Conservation (phyloP, 768 basidiomycete species). For the Suillus hirtellus region DNA sequence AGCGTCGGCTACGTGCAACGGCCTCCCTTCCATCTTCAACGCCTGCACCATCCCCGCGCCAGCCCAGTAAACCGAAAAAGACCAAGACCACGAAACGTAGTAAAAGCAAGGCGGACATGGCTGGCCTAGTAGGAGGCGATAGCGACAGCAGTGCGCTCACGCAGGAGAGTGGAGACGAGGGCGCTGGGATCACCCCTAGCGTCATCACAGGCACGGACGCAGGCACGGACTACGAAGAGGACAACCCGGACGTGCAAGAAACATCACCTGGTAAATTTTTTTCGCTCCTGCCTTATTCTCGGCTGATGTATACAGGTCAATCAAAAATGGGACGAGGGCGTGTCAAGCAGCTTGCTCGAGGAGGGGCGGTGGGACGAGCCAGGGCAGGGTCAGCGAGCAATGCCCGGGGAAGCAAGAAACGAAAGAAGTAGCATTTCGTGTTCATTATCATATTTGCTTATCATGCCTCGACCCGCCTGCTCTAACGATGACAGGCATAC, state of each 20-base stretch:
- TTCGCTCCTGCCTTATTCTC: slow-evolving; percentile 11
- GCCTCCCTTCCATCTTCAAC: slow-evolving; percentile 55
- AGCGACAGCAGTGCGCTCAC: slow-evolving; percentile 85
- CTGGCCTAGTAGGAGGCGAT: slow-evolving; percentile 77
- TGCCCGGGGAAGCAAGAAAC: slow-evolving; percentile 31
- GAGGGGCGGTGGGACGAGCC: slow-evolving; percentile 25
- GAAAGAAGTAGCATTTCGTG: slow-evolving; percentile 28
- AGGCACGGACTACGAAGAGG: slow-evolving; percentile 73
- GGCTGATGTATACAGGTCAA: slow-evolving; percentile 20
- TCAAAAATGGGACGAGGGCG: slow-evolving; percentile 28
- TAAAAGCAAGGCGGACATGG: slow-evolving; percentile 52
- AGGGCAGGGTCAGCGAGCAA: slow-evolving; percentile 26
- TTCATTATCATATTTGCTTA: slow-evolving; percentile 6
- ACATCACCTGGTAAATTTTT: slow-evolving; percentile 54
- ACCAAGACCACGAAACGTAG: slow-evolving; percentile 49
- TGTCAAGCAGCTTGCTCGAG: slow-evolving; percentile 26
- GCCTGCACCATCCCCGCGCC: slow-evolving; percentile 56
- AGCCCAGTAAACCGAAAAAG: slow-evolving; percentile 35
- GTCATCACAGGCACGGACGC: slow-evolving; percentile 70
- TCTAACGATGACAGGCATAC: not conserved
- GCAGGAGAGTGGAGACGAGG: slow-evolving; percentile 81
- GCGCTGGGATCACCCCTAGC: slow-evolving; percentile 55
- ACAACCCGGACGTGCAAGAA: slow-evolving; percentile 59
- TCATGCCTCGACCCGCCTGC: not conserved
- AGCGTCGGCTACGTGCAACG: slow-evolving; percentile 63